Evolutionary conservation across 768 basidiomycete species (phyloP).

Genomic region (Tylopilus felleus): DNA sequence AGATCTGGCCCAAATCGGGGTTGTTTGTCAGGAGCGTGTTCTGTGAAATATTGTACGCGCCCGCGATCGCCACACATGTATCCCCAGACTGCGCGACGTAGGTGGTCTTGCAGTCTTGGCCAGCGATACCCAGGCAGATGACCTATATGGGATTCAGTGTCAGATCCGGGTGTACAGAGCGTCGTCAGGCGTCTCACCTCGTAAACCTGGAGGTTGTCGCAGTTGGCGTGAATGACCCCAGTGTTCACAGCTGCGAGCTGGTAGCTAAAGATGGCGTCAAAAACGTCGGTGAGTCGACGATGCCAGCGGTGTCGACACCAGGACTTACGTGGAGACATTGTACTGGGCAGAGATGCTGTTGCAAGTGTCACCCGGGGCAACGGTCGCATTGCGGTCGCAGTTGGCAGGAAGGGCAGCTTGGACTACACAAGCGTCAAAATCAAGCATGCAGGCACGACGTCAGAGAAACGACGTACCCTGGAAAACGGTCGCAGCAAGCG

Average conservation of each 20-base stretch:
- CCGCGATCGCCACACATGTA: conserved; percentile 45
- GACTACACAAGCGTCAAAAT: conserved; percentile 35
- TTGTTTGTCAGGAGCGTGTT: conserved; percentile 57
- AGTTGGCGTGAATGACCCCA: conserved; percentile 46
- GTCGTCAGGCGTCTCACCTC: conserved; percentile 33
- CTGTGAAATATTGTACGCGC: conserved; percentile 39
- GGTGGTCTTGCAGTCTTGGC: conserved; percentile 55
- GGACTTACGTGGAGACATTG: conserved; percentile 59
- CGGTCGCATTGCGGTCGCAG: conserved; percentile 62
- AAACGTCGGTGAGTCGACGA: background rate
- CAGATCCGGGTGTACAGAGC: background rate
- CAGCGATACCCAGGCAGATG: conserved; percentile 55
- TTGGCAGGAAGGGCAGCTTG: conserved; percentile 38
- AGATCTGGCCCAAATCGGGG: conserved; percentile 52
- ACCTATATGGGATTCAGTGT: conserved; percentile 20
- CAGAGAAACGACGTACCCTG: conserved; percentile 15
- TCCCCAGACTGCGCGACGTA: conserved; percentile 48
- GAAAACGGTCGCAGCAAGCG: conserved; percentile 10
- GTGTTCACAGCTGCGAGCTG: conserved; percentile 56
- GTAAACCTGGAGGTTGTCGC: conserved; percentile 54
- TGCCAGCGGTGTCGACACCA: background rate
- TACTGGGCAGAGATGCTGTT: conserved; percentile 59
- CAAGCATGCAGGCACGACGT: background rate
- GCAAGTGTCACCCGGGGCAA: conserved; percentile 58
- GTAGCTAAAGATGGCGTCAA: conserved; percentile 34